Conservation (phyloP, 1,284 basidiomycete species). For the Cryptococcus hybrid region DNA sequence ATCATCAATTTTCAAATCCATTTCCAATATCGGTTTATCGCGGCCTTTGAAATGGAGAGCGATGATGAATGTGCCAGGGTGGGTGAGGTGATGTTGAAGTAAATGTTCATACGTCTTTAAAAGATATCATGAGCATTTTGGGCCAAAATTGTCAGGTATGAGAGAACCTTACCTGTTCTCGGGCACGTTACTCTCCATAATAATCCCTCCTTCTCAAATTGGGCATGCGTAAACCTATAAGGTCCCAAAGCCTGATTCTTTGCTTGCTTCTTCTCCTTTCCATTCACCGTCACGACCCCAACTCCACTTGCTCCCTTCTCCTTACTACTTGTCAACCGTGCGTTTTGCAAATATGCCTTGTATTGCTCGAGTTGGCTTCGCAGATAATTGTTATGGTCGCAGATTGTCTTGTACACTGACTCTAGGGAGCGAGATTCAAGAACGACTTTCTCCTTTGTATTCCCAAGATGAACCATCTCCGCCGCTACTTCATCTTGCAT, state of each 20-base stretch:
- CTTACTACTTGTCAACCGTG: constrained; percentile 67
- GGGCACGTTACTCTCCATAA: constrained; percentile 97
- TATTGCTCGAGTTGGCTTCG: constrained; percentile 97
- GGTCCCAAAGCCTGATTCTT: constrained; percentile 89
- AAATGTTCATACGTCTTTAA: constrained; percentile 87
- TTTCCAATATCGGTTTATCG: constrained; percentile 99
- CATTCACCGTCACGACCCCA: constrained; percentile 92
- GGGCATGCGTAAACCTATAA: constrained; percentile 95
- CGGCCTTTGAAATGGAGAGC: constrained; percentile 97
- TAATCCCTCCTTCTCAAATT: constrained; percentile 99
- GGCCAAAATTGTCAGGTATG: not conserved
- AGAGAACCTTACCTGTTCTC: constrained; percentile 75
- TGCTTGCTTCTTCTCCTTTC: constrained; percentile 90
- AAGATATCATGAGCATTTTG: not conserved
- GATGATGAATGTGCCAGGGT: constrained; percentile 97
- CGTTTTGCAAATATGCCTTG: constrained; percentile 98
- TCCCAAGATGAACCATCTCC: constrained; percentile 93
- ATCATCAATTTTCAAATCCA: constrained; percentile 99
- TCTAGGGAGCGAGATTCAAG: constrained; percentile 90
- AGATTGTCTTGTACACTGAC: constrained; percentile 97
- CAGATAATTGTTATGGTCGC: constrained; percentile 98
- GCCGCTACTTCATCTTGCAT: constrained; percentile 97
- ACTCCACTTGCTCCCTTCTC: constrained; percentile 80
- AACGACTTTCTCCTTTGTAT: constrained; percentile 92
- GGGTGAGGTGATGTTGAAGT: constrained; percentile 97